These are phyloP conservation scores for Flaveria ramosissima DNA, from an alignment of 129 eudicot genomes.

Conservation along the genomic window DNA sequence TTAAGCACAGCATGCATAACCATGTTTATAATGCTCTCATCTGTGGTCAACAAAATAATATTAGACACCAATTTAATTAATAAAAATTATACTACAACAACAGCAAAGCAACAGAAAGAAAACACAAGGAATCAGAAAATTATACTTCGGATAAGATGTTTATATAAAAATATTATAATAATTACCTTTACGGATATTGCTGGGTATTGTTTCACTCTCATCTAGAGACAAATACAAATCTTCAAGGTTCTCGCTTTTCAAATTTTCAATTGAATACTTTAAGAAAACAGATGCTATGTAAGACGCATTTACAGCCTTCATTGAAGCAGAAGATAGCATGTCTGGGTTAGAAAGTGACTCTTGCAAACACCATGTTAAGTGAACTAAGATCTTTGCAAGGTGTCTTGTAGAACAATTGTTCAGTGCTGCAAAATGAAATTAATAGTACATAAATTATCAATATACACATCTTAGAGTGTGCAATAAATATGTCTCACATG, in stretches of 20 bases:
- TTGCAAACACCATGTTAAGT: constrained; percentile 83
- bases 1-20: constrained; percentile 64
- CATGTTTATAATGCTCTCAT: constrained; percentile 52
- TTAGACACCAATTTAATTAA: constrained; percentile 21
- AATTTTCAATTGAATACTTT: constrained; percentile 72
- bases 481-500: constrained; percentile 4
- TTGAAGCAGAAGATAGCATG: constrained; percentile 45
- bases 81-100: constrained; percentile 5
- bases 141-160: too few relatives aligned
- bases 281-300: constrained; percentile 81
- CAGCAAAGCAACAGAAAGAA: background rate
- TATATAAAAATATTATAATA: constrained; percentile 2
- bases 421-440: constrained; percentile 51
- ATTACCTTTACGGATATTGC: constrained; percentile 59
- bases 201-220: constrained; percentile 61
- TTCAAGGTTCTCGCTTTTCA: constrained; percentile 63
- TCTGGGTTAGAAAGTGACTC: constrained; percentile 58
- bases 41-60: constrained; percentile 43
- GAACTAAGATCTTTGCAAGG: constrained; percentile 80
- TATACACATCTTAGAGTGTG: background rate
- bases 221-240: constrained; percentile 65
- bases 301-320: constrained; percentile 81
- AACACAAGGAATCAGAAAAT: constrained; percentile 3
- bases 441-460: background rate
- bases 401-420: constrained; percentile 85